Conservation (phyloP, 257 asterid genomes). For the Henckelia pumila region DNA sequence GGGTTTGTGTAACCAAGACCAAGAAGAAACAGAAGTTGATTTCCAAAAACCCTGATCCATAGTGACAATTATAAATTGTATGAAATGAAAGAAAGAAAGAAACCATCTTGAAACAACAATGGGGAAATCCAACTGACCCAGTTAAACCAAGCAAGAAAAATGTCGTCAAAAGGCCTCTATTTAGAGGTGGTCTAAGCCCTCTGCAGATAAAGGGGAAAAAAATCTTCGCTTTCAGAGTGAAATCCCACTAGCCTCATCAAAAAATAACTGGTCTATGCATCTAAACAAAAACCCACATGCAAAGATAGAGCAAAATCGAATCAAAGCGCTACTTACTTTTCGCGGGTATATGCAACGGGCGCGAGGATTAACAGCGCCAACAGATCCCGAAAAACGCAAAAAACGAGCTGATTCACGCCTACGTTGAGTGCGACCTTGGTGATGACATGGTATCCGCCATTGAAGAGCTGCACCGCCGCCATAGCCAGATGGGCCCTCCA, state of each 20-base stretch:
- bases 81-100: slow-evolving; percentile 10
- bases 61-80: slow-evolving; percentile 22
- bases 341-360: slow-evolving; percentile 83
- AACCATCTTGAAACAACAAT: slow-evolving; percentile 8
- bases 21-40: slow-evolving; percentile 87
- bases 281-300: slow-evolving; percentile 6
- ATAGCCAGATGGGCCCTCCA: slow-evolving; percentile 81
- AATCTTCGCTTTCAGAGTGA: not conserved
- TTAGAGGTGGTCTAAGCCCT: slow-evolving; percentile 67
- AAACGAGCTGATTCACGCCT: slow-evolving; percentile 87
- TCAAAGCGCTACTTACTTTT: slow-evolving; percentile 49
- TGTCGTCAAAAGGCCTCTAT: slow-evolving; percentile 51
- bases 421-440: slow-evolving; percentile 91
- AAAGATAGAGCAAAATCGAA: no score
- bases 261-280: not conserved
- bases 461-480: slow-evolving; percentile 77
- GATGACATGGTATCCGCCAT: slow-evolving; percentile 87
- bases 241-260: no score
- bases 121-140: slow-evolving; percentile 54
- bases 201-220: slow-evolving; percentile 43
- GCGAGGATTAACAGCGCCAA: slow-evolving; percentile 82
- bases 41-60: slow-evolving; percentile 74
- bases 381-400: slow-evolving; percentile 76
- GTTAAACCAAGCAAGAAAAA: slow-evolving; percentile 95
- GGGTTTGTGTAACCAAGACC: slow-evolving; percentile 99